Percentiles rank a stretch among this genome's conserved stretches.
Evolutionary conservation across 1,284 basidiomycete species (phyloP).

Genomic region (Mycena citricolor): DNA sequence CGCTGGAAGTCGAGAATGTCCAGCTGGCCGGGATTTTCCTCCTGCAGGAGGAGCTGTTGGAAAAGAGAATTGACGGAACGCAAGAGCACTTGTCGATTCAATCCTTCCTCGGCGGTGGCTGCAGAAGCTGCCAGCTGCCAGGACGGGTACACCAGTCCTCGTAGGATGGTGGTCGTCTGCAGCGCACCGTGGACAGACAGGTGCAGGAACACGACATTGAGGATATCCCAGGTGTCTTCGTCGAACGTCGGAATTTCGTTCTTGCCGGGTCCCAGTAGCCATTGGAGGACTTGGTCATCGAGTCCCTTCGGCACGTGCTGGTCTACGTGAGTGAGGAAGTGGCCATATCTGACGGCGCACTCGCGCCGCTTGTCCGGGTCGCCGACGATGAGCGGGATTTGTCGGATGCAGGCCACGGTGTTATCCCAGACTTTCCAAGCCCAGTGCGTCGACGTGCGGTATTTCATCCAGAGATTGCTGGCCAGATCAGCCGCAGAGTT

Average conservation of each 20-base stretch:
- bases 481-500: conserved; percentile 70
- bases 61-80: conserved; percentile 63
- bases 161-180: conserved; percentile 66
- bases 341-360: conserved; percentile 63
- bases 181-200: conserved; percentile 68
- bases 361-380: conserved; percentile 46
- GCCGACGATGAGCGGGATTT: conserved; percentile 55
- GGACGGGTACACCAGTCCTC: conserved; percentile 71
- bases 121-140: conserved; percentile 57
- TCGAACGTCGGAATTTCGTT: conserved; percentile 57
- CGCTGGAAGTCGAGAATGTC: conserved; percentile 65
- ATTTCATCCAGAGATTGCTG: conserved; percentile 76
- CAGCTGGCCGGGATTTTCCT: conserved; percentile 42
- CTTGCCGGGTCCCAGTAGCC: conserved; percentile 67
- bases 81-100: conserved; percentile 50
- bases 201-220: conserved; percentile 60
- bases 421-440: conserved; percentile 80
- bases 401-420: conserved; percentile 65
- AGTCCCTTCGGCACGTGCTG: conserved; percentile 71
- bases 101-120: conserved; percentile 36
- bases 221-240: conserved; percentile 63
- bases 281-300: conserved; percentile 62
- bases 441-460: conserved; percentile 68
- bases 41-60: conserved; percentile 53
- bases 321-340: conserved; percentile 69